Conservation (phyloP, 192 early-diverging fungal genomes). For the Coemansia sp. region DNA sequence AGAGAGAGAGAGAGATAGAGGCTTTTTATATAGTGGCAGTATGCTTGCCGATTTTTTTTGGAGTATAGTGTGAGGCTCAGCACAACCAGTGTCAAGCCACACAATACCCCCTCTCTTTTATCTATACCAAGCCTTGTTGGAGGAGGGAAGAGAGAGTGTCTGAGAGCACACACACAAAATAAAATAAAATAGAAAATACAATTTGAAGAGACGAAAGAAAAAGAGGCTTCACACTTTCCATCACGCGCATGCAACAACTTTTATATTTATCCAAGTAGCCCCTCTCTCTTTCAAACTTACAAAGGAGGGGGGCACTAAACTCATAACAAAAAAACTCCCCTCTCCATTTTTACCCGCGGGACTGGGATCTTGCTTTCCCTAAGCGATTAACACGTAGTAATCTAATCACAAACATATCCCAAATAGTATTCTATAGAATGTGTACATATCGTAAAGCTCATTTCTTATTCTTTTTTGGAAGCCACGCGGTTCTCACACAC, state of each 20-base stretch:
- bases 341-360: neutral
- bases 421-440: neutral
- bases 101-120: neutral
- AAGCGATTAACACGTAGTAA: neutral
- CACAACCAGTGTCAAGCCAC: neutral
- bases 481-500: neutral
- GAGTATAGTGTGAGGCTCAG: constrained; percentile 2
- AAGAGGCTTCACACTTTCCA: neutral
- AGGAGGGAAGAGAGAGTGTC: neutral
- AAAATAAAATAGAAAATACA: neutral
- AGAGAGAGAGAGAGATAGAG: neutral
- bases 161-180: neutral
- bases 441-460: neutral
- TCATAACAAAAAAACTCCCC: neutral
- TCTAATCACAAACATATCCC: neutral
- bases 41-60: neutral
- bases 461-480: neutral
- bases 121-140: neutral
- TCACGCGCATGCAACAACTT: neutral
- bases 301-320: constrained; percentile 20
- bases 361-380: neutral
- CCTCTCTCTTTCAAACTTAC: neutral
- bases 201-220: neutral
- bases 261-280: neutral
- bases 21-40: neutral